Conservation (phyloP, 148 eudicot species). For the Cornus kousa region DNA sequence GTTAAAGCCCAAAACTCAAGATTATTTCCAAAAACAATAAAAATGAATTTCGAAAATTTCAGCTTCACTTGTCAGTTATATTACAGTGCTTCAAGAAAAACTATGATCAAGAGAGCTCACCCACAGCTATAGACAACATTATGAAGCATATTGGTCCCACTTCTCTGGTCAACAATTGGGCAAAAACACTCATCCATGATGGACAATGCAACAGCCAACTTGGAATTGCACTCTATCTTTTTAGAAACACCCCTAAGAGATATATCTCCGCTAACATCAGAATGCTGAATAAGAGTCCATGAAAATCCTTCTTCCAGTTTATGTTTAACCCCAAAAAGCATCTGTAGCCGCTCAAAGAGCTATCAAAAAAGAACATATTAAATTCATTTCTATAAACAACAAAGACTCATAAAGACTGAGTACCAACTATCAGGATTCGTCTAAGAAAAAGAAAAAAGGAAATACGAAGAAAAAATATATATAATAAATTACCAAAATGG, state of each 20-base stretch:
- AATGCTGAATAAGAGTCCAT: conserved; percentile 65
- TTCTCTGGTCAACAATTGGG: conserved; percentile 86
- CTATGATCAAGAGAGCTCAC: conserved; percentile 39
- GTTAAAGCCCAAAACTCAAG: neutral
- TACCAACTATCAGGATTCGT: neutral
- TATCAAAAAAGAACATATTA: conserved; percentile 19
- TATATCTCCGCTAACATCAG: conserved; percentile 37
- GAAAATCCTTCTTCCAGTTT: conserved; percentile 78
- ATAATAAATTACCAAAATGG: too few species aligned
- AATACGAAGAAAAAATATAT: too few species aligned
- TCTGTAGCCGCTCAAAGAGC: conserved; percentile 60
- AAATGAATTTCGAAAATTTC: neutral
- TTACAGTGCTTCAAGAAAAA: neutral
- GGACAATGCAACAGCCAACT: conserved; percentile 77
- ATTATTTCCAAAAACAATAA: neutral
- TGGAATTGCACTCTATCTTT: conserved; percentile 69
- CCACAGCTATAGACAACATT: conserved; percentile 83
- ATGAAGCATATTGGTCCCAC: conserved; percentile 66
- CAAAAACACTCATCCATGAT: conserved; percentile 91
- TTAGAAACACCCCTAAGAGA: conserved; percentile 28
- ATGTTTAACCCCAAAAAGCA: conserved; percentile 56
- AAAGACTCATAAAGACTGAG: neutral
- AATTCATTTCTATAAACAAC: conserved; percentile 1
- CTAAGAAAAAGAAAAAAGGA: neutral
- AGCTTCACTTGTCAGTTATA: neutral